Evolutionary conservation across 495 filamentous ascomycete genomes (phyloP), one percentile per base, ranked within the genome.

Genomic region (Tuber brumale): DNA sequence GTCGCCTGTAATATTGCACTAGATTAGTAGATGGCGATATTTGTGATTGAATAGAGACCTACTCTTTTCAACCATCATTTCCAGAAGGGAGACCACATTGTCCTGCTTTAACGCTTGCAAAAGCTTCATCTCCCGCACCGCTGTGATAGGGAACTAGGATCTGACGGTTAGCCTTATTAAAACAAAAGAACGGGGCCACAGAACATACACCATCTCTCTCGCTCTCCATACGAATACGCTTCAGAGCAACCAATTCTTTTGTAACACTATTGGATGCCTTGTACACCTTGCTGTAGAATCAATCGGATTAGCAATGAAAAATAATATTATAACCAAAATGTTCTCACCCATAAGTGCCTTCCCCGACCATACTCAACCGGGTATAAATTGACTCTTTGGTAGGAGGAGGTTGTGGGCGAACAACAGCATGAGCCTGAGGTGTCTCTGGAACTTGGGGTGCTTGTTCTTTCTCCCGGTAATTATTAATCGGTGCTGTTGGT

Each of bases 1-100:
- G 83, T 98, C 95, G 12, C 80, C 81, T 82, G 43, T 23, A 23
- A 51, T 4, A 48, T 31, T 69, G 75, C 61, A 71, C 51, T 31
- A 75, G 51, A 19, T 45, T 16, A 72, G 31, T n/a, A 43, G 41
- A 41, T 51, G 21, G 74, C 21, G 37, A 10, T 41, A 27, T 46
- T 19, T 66, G 57, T 18, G 27, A 66, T 18, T 16, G 51, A 27
- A 35, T 37, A 51, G 12, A 14, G 7, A 74, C 73, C 70, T 48
- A 82, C 97, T 97, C 78, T 90, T 91, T 85, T 99, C 96, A 23
- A 98, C 95, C 95, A 99, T 98, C 81, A 98, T 95, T 85, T 99
- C 96, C 75, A 91, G 88, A 39, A 95, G 85, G 70, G 91, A 91
- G 77, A 99, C 94, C 48, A 99, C 90, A 79, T 98, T 97, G 71